These are phyloP conservation scores for Mycosphaerella sp. DNA, from an alignment of 2,329 filamentous ascomycete genomes.

Conservation along the genomic window DNA sequence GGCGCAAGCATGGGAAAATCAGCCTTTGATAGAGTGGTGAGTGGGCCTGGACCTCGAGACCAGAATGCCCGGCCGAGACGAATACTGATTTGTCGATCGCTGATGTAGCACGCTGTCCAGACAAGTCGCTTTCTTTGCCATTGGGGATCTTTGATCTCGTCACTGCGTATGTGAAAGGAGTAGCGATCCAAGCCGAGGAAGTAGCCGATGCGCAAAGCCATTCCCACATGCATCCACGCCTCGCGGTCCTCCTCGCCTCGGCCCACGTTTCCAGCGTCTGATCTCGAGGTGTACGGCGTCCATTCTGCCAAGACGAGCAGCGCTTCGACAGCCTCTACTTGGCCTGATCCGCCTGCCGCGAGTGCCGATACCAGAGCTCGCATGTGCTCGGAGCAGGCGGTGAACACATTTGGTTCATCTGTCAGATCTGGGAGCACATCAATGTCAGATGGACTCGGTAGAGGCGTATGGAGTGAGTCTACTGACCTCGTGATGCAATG, in stretches of 20 bases:
- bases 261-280: slow-evolving; percentile 56
- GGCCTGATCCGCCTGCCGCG: slow-evolving; percentile 59
- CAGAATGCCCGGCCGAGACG: slow-evolving; percentile 67
- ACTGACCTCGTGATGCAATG: slow-evolving; percentile 54
- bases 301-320: slow-evolving; percentile 65
- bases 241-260: slow-evolving; percentile 67
- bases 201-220: slow-evolving; percentile 63
- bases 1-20: slow-evolving; percentile 63
- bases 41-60: slow-evolving; percentile 63
- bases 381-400: slow-evolving; percentile 63
- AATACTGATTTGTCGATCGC: slow-evolving; percentile 62
- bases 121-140: slow-evolving; percentile 60
- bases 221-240: slow-evolving; percentile 70
- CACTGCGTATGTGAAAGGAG: slow-evolving; percentile 53
- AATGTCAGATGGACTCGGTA: neutral
- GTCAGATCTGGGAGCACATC: slow-evolving; percentile 46
- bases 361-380: slow-evolving; percentile 61
- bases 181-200: slow-evolving; percentile 64
- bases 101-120: slow-evolving; percentile 63
- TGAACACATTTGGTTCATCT: slow-evolving; percentile 57
- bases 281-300: slow-evolving; percentile 60
- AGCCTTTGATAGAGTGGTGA: slow-evolving; percentile 57
- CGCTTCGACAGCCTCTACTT: slow-evolving; percentile 65
- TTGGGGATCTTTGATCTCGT: slow-evolving; percentile 52
- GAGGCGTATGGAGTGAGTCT: neutral